Conservation (phyloP, 331 rosid species). For the Spiraea crenata region DNA sequence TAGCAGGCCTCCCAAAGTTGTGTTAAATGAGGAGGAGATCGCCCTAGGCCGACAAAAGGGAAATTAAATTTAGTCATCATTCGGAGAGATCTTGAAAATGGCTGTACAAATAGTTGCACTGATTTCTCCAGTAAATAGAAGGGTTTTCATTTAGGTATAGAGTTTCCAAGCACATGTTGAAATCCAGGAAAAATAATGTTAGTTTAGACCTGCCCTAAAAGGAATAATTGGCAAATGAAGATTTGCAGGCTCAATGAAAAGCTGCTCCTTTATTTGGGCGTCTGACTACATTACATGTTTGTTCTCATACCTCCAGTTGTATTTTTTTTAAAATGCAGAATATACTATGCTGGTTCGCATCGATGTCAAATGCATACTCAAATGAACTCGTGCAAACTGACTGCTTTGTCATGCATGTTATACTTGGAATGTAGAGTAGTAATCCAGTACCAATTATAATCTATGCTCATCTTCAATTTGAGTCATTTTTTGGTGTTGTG, state of each 20-base stretch:
- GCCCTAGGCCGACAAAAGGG: neutral
- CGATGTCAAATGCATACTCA: neutral
- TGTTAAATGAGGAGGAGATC: neutral
- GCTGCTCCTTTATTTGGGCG: neutral
- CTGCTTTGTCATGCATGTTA: no score
- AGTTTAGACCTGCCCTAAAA: neutral
- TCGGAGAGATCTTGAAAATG: neutral
- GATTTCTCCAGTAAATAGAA: neutral
- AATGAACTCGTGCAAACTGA: no score
- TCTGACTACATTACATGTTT: neutral
- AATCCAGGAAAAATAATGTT: neutral
- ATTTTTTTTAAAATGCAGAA: slow-evolving; percentile 1
- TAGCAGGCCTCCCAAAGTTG: neutral
- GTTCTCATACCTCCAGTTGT: neutral
- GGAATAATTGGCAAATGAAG: neutral
- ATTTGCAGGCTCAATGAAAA: neutral
- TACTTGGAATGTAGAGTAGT: no score
- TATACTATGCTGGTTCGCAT: neutral
- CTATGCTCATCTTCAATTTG: no score
- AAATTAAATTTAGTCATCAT: neutral
- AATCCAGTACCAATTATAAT: no score
- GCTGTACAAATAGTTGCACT: neutral
- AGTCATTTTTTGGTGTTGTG: neutral
- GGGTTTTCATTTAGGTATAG: neutral
- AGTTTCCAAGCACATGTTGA: neutral